Evolutionary conservation across 1,139 yeast genomes (phyloP).

Genomic region (Yamadazyma oceani): DNA sequence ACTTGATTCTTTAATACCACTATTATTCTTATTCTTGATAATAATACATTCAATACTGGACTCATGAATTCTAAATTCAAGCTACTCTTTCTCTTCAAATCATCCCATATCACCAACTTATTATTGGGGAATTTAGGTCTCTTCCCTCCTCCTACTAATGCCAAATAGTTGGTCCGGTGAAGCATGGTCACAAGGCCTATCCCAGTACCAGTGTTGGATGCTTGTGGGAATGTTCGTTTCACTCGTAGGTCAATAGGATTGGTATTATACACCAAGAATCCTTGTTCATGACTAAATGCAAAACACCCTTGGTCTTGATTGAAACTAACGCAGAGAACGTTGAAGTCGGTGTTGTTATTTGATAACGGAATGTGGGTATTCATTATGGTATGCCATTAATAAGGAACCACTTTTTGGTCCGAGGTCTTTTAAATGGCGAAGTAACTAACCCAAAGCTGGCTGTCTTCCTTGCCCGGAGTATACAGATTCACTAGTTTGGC

Average conservation of each 20-base stretch:
- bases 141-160: conserved; percentile 85
- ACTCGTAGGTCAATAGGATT: conserved; percentile 85
- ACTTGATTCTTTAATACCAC: conserved; percentile 69
- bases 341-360: conserved; percentile 27
- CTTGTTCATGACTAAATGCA: conserved; percentile 77
- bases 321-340: conserved; percentile 62
- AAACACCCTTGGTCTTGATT: conserved; percentile 92
- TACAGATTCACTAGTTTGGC: no score
- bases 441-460: no score
- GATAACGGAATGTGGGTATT: conserved; percentile 32
- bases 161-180: conserved; percentile 85
- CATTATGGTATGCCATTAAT: conserved; percentile 23
- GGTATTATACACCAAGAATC: conserved; percentile 83
- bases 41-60: conserved; percentile 69
- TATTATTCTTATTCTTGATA: conserved; percentile 74
- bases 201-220: conserved; percentile 46
- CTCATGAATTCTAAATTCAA: conserved; percentile 71
- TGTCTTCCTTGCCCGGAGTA: no score
- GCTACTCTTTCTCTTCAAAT: conserved; percentile 74
- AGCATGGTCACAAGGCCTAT: conserved; percentile 80
- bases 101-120: conserved; percentile 88
- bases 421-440: not conserved
- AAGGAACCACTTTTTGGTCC: not conserved
- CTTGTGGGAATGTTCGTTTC: conserved; percentile 49
- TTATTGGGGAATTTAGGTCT: conserved; percentile 76